These are phyloP conservation scores for Apiotrichum sp. DNA, from an alignment of 1,284 basidiomycete genomes.

Conservation along the genomic window DNA sequence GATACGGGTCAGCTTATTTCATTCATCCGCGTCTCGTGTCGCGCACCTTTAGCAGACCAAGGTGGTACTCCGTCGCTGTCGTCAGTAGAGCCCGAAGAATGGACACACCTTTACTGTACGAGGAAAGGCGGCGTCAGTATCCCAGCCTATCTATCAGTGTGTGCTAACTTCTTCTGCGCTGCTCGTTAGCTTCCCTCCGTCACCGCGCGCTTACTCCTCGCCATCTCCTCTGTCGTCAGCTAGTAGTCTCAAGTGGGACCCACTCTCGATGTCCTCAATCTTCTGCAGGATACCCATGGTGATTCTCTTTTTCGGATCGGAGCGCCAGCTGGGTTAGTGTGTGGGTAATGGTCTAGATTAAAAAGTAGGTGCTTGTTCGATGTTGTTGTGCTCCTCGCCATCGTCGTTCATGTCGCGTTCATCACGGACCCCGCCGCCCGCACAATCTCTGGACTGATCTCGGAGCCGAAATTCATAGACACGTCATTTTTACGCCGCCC, in stretches of 20 bases:
- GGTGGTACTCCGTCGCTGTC: constrained; percentile 79
- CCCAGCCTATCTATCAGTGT: neutral
- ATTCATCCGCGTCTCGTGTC: neutral
- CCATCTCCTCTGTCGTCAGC: constrained; percentile 74
- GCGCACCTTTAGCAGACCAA: constrained; percentile 48
- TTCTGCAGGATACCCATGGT: constrained; percentile 85
- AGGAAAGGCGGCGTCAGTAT: constrained; percentile 1
- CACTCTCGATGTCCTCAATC: constrained; percentile 92
- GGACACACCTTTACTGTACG: constrained; percentile 20
- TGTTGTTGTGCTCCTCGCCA: too few relatives aligned
- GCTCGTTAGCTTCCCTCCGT: constrained; percentile 2
- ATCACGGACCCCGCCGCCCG: too few relatives aligned
- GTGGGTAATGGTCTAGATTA: too few relatives aligned
- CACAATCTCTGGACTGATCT: too few relatives aligned
- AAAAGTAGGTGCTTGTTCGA: too few relatives aligned
- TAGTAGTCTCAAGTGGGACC: constrained; percentile 26
- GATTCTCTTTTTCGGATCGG: neutral
- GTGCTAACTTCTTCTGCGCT: constrained; percentile 88
- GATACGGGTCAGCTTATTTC: neutral
- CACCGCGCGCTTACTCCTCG: constrained; percentile 61
- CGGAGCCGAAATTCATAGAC: too few relatives aligned
- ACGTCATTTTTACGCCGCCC: too few relatives aligned
- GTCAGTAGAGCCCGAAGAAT: constrained; percentile 5
- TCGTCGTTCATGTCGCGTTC: too few relatives aligned
- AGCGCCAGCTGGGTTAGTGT: neutral